Evolutionary conservation across 2,329 filamentous ascomycete genomes (phyloP).

Genomic region (Aureobasidium sp.): DNA sequence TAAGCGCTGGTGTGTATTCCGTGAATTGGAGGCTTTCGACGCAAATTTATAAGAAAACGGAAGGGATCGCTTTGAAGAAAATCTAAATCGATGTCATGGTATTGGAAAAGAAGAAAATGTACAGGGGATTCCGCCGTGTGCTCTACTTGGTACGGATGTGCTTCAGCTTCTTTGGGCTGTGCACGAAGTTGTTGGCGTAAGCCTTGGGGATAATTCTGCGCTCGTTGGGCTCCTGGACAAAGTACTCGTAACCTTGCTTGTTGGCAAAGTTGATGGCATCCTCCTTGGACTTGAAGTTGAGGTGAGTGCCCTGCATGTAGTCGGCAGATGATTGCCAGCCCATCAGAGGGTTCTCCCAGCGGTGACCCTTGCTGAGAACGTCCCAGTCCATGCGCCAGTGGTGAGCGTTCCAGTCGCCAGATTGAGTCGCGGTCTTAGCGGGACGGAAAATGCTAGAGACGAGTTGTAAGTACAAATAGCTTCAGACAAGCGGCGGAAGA

Average conservation of each 20-base stretch:
- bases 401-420: constrained; percentile 74
- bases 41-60: neutral
- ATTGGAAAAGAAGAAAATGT: constrained; percentile 14
- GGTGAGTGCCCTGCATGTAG: constrained; percentile 85
- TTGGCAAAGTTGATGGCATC: constrained; percentile 92
- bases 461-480: constrained; percentile 4
- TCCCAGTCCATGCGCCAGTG: constrained; percentile 99
- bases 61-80: neutral
- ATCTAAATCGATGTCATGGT: constrained; percentile 14
- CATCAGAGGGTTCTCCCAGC: constrained; percentile 98
- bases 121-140: constrained; percentile 10
- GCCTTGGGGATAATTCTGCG: constrained; percentile 83
- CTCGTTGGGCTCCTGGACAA: constrained; percentile 92
- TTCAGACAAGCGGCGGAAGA: constrained; percentile 17
- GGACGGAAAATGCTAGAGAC: constrained; percentile 76
- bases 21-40: constrained; percentile 12
- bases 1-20: constrained; percentile 38
- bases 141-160: constrained; percentile 67
- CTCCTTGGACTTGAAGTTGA: constrained; percentile 89
- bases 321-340: constrained; percentile 97
- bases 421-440: constrained; percentile 92
- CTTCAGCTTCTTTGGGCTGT: constrained; percentile 79
- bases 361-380: constrained; percentile 79
- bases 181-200: constrained; percentile 94
- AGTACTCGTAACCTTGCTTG: constrained; percentile 99